These are phyloP conservation scores for Piper betle DNA, from an alignment of 164 flowering plant genomes.

Conservation along the genomic window DNA sequence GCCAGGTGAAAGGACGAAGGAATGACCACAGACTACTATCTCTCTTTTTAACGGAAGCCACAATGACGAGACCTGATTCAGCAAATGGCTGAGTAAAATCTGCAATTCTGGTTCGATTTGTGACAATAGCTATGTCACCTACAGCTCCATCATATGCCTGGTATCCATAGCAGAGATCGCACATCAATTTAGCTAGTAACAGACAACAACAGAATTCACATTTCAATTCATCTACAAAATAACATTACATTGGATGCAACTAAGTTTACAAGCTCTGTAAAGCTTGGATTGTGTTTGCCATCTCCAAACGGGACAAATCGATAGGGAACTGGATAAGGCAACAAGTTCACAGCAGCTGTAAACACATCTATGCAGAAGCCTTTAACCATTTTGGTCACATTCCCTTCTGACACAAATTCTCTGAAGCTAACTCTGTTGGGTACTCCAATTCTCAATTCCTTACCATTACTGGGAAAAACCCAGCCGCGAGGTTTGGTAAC, in stretches of 20 bases:
- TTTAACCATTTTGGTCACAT: constrained; percentile 31
- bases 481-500: constrained; percentile 57
- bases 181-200: background rate
- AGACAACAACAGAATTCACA: background rate
- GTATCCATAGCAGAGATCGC: background rate
- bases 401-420: constrained; percentile 47
- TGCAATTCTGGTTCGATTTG: constrained; percentile 47
- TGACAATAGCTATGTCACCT: constrained; percentile 73
- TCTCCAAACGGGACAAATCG: constrained; percentile 58
- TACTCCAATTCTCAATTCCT: constrained; percentile 45
- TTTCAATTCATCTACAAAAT: background rate
- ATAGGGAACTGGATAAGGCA: constrained; percentile 76
- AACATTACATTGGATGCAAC: constrained; percentile 42
- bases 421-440: constrained; percentile 45
- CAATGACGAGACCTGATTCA: constrained; percentile 79
- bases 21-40: constrained; percentile 66
- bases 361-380: constrained; percentile 92
- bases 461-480: constrained; percentile 64
- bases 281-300: constrained; percentile 57
- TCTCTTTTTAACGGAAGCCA: constrained; percentile 43
- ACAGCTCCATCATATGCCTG: constrained; percentile 67
- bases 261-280: constrained; percentile 44
- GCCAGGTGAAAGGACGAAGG: constrained; percentile 48
- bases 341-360: constrained; percentile 51
- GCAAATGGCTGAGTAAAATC: constrained; percentile 83